A percentile compares a stretch with the other conserved stretches of the same genome.
These are phyloP conservation scores for Ophiognomonia clavigignenti-juglandacearum DNA, from an alignment of 2,329 filamentous ascomycete species.

Conservation along the genomic window DNA sequence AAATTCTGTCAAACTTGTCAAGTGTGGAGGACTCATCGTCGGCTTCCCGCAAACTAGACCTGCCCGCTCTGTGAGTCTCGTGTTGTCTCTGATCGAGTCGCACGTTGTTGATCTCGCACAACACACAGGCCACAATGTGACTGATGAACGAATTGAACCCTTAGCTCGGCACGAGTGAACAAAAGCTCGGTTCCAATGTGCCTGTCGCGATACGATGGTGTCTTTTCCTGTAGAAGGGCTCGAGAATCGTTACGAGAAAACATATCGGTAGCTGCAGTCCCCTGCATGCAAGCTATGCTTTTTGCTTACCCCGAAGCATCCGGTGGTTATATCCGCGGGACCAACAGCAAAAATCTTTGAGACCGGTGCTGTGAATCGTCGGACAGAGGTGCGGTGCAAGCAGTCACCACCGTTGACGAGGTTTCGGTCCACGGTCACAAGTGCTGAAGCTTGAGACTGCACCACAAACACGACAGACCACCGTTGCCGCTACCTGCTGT, in stretches of 20 bases:
- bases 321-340: not conserved
- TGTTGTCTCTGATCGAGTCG: slow-evolving; percentile 14
- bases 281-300: not conserved
- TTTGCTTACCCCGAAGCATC: not conserved
- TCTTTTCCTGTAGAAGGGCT: too few species aligned
- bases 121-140: not conserved
- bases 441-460: not conserved
- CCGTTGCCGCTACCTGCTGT: not conserved
- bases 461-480: not conserved
- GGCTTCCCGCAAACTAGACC: not conserved
- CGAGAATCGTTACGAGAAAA: too few species aligned
- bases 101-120: slow-evolving; percentile 3
- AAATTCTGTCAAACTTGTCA: not conserved
- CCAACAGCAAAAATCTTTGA: not conserved
- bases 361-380: slow-evolving; percentile 6
- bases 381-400: slow-evolving; percentile 5
- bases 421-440: not conserved
- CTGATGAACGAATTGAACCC: not conserved
- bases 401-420: slow-evolving; percentile 7
- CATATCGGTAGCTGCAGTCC: too few species aligned
- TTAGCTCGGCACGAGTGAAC: not conserved
- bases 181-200: too few species aligned
- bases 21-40: not conserved
- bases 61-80: not conserved
- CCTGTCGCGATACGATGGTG: too few species aligned